Base-by-base conservation (phyloP, 345 rosid genomes). In the Eucalyptus paniculata region DNA sequence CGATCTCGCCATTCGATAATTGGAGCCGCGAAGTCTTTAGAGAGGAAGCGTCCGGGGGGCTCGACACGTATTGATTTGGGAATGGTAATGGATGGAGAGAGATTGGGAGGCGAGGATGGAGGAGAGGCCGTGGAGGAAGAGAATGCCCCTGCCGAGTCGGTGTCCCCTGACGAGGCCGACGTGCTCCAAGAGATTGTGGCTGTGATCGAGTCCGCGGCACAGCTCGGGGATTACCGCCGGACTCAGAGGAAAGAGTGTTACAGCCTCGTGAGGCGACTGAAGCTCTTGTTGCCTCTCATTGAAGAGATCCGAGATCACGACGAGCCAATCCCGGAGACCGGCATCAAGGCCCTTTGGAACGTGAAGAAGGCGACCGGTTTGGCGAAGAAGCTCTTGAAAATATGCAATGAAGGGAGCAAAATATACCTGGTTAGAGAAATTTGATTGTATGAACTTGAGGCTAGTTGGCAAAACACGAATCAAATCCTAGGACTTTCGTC, bases 321-420 rank as follows among this genome's bases (percentile, higher is more conserved):
- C 19, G 58, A 88, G 11, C 91, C 94, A 0, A 90, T 94, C 51
- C 19, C 93, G 9, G 91, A 90, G 21, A 50, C 65, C 4, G 91
- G 91, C 40, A 85, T 50, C 23, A 85, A 65, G 54, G 89, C 72
- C 86, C 87, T 97, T 82, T 28, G 65, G 37, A 91, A 89, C 60
- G 86, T 95, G 90, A 95, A 94, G 92, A 93, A 93, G 89, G 94
- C 94, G 6, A 87, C 95, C 89, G 17, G 92, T 34, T 23, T 88
- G 86, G 95, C 96, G 1, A 94, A 30, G 90, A 95, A 93, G 90
- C 62, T 96, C 87, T 49, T 96, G 91, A 92, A 86, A 85, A 89
- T 91, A 88, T 96, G 98, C 91, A 95, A 94, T 30, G 94, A 94
- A 87, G 97, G 97, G 45, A 97, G 99, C 96, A 97, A 96, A 93